Conservation (phyloP, 345 rosid species). For the Trapa bicornis region DNA sequence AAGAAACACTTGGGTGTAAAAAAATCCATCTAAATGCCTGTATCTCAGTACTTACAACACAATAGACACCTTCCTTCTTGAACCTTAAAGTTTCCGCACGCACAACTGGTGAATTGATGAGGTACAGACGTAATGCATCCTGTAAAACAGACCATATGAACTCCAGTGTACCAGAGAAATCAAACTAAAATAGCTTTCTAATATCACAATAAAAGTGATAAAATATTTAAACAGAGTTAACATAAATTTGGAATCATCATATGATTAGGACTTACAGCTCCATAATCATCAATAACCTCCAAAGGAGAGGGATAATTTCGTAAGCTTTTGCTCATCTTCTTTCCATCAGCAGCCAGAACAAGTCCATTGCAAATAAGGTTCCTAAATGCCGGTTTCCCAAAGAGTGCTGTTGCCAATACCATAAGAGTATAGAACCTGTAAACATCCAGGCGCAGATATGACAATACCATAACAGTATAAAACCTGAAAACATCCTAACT, state of each 20-base stretch:
- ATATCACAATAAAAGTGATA: background rate
- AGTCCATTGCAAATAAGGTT: constrained; percentile 96
- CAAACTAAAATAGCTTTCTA: constrained; percentile 1
- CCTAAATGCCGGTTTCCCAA: constrained; percentile 87
- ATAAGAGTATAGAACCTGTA: constrained; percentile 94
- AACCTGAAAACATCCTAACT: background rate
- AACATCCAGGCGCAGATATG: constrained; percentile 2
- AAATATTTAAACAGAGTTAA: background rate
- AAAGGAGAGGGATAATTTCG: constrained; percentile 85
- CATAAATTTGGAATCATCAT: background rate
- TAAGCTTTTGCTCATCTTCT: constrained; percentile 89
- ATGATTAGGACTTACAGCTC: constrained; percentile 59
- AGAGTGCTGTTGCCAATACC: constrained; percentile 97
- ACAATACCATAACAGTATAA: background rate
- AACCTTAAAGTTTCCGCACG: constrained; percentile 94
- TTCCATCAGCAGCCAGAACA: constrained; percentile 96
- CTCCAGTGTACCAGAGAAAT: background rate
- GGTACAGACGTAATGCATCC: constrained; percentile 93
- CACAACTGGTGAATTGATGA: constrained; percentile 95
- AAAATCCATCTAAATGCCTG: background rate
- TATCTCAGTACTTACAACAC: constrained; percentile 61
- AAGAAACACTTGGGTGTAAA: background rate
- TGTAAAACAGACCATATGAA: constrained; percentile 13
- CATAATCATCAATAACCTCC: constrained; percentile 81
- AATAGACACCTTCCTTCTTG: constrained; percentile 80